These are phyloP conservation scores for Ballota nigra DNA, from an alignment of 257 asterid species.

Conservation along the genomic window DNA sequence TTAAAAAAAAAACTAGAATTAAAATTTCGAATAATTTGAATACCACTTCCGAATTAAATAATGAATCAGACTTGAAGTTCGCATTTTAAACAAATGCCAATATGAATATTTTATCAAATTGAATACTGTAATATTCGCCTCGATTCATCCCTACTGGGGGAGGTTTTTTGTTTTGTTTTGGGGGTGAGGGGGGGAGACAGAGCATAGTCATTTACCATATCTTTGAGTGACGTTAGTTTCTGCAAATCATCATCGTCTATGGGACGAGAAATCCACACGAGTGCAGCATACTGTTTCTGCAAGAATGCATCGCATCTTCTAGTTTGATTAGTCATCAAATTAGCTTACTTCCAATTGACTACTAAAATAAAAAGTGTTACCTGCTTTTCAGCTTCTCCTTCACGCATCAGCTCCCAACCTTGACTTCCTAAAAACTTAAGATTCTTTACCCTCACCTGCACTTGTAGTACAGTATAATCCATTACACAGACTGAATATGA, in stretches of 20 bases:
- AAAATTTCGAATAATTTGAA: too few relatives aligned
- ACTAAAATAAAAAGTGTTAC: constrained; percentile 33
- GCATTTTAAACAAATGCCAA: too few relatives aligned
- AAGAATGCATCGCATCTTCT: constrained; percentile 4
- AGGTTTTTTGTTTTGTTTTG: too few relatives aligned
- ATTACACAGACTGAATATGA: constrained; percentile 19
- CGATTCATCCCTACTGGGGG: too few relatives aligned
- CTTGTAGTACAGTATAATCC: constrained; percentile 3
- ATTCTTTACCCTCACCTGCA: constrained; percentile 76
- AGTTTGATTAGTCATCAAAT: constrained; percentile 10
- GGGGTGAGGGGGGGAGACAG: not conserved
- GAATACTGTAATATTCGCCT: too few relatives aligned
- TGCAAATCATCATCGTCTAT: constrained; percentile 49
- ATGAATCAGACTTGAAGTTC: too few relatives aligned
- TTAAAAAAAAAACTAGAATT: too few relatives aligned
- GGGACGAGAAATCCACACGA: constrained; percentile 89
- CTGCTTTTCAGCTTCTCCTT: constrained; percentile 99
- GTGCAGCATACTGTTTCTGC: constrained; percentile 92
- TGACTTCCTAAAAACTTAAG: constrained; percentile 70
- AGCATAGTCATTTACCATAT: constrained; percentile 42
- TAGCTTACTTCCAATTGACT: constrained; percentile 2
- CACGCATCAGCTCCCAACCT: constrained; percentile 95
- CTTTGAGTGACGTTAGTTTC: constrained; percentile 51
- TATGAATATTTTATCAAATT: too few relatives aligned
- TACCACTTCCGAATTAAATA: too few relatives aligned